phyloP scores from a whole-genome alignment of 495 filamentous ascomycete genomes.

The Trichocladium antarcticum region DNA sequence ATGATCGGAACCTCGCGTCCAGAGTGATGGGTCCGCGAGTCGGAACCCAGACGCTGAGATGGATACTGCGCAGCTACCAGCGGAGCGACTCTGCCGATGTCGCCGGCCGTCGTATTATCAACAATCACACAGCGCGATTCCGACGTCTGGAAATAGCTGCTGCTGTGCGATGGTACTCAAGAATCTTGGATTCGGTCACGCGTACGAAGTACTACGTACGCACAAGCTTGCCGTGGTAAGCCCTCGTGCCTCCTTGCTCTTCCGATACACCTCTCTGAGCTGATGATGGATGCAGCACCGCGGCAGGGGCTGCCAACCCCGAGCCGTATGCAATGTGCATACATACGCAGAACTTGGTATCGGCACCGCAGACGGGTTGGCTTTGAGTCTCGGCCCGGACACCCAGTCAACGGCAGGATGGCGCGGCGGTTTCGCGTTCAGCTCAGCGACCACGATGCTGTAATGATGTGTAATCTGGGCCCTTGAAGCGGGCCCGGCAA shows the following conservation, averaged over 20 bases:
- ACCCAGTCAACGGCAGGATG: too few relatives aligned
- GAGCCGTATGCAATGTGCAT: not conserved
- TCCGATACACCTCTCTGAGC: not conserved
- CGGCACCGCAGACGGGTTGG: too few relatives aligned
- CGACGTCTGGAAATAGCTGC: constrained; percentile 19
- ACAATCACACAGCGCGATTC: constrained; percentile 7
- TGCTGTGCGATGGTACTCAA: constrained; percentile 16
- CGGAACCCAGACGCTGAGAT: not conserved
- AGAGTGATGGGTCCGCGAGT: not conserved
- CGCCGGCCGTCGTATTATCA: constrained; percentile 14
- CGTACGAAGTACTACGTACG: too few relatives aligned
- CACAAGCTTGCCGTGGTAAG: not conserved
- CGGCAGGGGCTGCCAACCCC: too few relatives aligned
- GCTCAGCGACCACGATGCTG: too few relatives aligned
- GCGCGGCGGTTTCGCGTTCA: too few relatives aligned
- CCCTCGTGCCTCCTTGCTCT: not conserved
- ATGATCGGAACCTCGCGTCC: not conserved
- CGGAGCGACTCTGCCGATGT: constrained; percentile 3
- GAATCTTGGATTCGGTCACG: not conserved
- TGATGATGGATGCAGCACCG: not conserved
- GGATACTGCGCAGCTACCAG: not conserved
- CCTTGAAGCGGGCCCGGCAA: not conserved
- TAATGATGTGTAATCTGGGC: too few relatives aligned
- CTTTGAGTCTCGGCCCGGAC: too few relatives aligned
- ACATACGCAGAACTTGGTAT: too few relatives aligned